A percentile compares a stretch with the other conserved stretches of the same genome.
Evolutionary conservation across 352 stramenopile genomes (phyloP).

Genomic region (Globisporangium apiculatum): DNA sequence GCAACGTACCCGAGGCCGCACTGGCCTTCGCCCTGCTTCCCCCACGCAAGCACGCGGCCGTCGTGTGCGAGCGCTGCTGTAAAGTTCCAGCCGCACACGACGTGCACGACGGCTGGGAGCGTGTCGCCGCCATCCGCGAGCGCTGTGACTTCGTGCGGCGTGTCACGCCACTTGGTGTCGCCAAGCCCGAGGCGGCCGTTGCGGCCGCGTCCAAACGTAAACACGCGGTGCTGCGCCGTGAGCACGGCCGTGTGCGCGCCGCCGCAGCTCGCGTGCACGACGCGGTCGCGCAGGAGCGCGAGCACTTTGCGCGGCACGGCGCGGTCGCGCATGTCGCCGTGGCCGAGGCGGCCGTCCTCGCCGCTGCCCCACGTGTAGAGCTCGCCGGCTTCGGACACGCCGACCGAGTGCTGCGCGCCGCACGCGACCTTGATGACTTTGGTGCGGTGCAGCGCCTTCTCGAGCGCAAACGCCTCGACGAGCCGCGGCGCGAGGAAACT

Average conservation of each 20-base stretch:
- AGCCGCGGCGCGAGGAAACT: constrained; percentile 50
- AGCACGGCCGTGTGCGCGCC: constrained; percentile 74
- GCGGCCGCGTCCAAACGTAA: constrained; percentile 64
- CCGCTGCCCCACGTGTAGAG: constrained; percentile 81
- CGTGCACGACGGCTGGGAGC: constrained; percentile 27
- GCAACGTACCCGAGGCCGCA: constrained; percentile 78
- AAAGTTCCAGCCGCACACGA: constrained; percentile 83
- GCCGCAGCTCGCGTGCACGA: constrained; percentile 67
- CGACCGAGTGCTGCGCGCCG: constrained; percentile 68
- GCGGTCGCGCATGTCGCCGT: constrained; percentile 78
- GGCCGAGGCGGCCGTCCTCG: constrained; percentile 69
- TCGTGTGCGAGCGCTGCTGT: constrained; percentile 45
- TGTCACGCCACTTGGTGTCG: constrained; percentile 72
- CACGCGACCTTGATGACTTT: constrained; percentile 58
- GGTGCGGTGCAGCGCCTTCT: constrained; percentile 68
- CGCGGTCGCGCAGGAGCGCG: constrained; percentile 54
- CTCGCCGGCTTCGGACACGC: constrained; percentile 60
- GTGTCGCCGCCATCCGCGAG: constrained; percentile 21
- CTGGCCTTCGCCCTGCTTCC: constrained; percentile 83
- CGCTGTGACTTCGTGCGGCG: constrained; percentile 41
- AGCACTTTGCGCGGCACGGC: constrained; percentile 74
- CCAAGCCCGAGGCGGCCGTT: constrained; percentile 70
- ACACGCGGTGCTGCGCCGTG: constrained; percentile 48
- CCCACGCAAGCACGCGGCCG: constrained; percentile 73
- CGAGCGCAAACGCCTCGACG: constrained; percentile 71